phyloP scores from a whole-genome alignment of 441 rosid genomes.

The Eruca vesicaria region DNA sequence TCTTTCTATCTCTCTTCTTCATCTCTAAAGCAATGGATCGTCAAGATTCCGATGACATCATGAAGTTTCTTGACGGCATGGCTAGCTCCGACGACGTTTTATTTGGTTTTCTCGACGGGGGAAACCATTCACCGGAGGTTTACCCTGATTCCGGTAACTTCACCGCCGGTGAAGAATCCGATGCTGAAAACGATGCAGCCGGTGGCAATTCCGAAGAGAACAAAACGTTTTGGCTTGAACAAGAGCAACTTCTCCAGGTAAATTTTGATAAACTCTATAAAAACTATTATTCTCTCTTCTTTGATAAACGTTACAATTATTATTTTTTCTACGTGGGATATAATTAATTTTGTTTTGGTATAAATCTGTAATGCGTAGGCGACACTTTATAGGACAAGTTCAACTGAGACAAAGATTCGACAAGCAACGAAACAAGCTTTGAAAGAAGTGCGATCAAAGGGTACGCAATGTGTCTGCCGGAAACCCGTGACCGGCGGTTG shows the following conservation, averaged over 20 bases:
- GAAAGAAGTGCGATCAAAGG: constrained; percentile 39
- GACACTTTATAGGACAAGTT: constrained; percentile 59
- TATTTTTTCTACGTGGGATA: not conserved
- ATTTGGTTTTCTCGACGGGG: constrained; percentile 61
- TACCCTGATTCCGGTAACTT: constrained; percentile 29
- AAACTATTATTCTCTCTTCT: not conserved
- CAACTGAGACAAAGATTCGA: constrained; percentile 63
- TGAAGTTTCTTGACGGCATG: constrained; percentile 50
- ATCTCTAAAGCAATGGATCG: constrained; percentile 20
- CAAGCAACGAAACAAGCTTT: constrained; percentile 58
- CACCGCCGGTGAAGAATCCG: constrained; percentile 30
- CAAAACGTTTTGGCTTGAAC: constrained; percentile 65
- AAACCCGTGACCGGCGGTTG: constrained; percentile 48
- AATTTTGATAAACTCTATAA: not conserved
- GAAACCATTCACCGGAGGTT: constrained; percentile 33
- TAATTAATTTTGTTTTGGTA: constrained; percentile 5
- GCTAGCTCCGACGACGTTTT: constrained; percentile 55
- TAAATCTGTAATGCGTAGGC: constrained; percentile 42
- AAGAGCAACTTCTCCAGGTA: constrained; percentile 76
- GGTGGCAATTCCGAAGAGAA: constrained; percentile 41
- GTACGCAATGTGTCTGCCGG: constrained; percentile 49
- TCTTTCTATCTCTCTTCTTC: constrained; percentile 10
- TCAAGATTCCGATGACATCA: constrained; percentile 43
- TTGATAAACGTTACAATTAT: not conserved
- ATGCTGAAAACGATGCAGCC: constrained; percentile 29